Evolutionary conservation across 2,329 filamentous ascomycete species (phyloP).

Genomic region (Pestalotiopsis sp.): DNA sequence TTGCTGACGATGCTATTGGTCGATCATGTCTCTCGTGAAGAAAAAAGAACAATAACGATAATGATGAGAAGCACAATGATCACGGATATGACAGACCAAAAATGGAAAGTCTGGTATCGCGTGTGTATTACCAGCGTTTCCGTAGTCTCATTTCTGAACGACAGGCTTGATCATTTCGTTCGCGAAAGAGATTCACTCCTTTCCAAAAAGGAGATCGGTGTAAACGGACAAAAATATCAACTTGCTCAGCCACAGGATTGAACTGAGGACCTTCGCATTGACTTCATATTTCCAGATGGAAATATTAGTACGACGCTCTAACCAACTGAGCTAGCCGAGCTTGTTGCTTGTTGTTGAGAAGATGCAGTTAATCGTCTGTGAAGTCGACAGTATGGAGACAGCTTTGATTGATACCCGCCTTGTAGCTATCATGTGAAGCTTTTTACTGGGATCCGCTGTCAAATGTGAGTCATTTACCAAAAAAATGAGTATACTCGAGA

Average conservation of each 20-base stretch:
- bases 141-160: too few species aligned
- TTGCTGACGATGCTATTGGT: background rate
- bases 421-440: background rate
- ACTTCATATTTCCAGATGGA: constrained; percentile 1
- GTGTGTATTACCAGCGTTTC: too few species aligned
- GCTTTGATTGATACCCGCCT: background rate
- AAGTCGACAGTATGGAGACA: background rate
- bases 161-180: too few species aligned
- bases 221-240: background rate
- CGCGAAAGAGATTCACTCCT: background rate
- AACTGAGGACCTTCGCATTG: constrained; percentile 11
- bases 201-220: background rate
- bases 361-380: background rate
- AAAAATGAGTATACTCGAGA: background rate
- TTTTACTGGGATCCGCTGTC: background rate
- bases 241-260: constrained; percentile 10
- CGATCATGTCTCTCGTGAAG: background rate
- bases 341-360: constrained; percentile 4
- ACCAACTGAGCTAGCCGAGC: constrained; percentile 11
- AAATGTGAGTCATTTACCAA: background rate
- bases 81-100: too few species aligned
- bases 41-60: too few species aligned
- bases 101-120: too few species aligned
- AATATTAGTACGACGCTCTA: constrained; percentile 11
- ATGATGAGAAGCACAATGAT: too few species aligned